Base-by-base conservation (phyloP, 2,329 filamentous ascomycete species). In the Chaetomium sp. region DNA sequence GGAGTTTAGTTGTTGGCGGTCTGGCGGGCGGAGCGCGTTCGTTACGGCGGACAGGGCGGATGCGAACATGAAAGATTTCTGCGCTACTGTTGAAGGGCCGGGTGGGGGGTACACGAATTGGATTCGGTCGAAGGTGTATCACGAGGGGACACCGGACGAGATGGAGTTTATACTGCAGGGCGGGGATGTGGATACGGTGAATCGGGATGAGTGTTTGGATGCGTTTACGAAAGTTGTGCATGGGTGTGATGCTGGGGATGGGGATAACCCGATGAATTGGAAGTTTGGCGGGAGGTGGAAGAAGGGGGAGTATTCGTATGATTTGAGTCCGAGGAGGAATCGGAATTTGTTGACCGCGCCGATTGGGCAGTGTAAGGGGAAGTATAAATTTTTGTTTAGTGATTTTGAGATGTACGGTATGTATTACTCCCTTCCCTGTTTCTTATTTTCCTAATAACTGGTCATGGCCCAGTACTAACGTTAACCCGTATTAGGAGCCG, bases 351-450 rank as follows among this genome's bases (percentile, higher is more conserved):
- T 50, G n/a, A 41, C 36, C 37, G 48, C 48, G 48, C 48, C 48
- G 37, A 50, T 12, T 9, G 48, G 48, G 48, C 37, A 42, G 37
- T 50, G 48, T 32, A 50, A 27, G 37, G 48, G 48, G 37, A 41
- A 41, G 48, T 50, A 50, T 10, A 50, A 50, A 11, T 50, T 50
- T n/a, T 42, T 50, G 37, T 50, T 50, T 50, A 50, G 48, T 42
- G 48, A 50, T 10, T 50, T 50, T 19, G 48, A 50, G 48, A 50
- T 50, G 12, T 50, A 50, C 34, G 48, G 48, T 50, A 50, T 3
- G 48, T 50, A 10, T 38, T 27, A 12, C 5, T 8, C 19, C 27
- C 2, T 41, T 14, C 10, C 9, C 7, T 32, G 33, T 19, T 38
- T 6, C 33, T 47, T n/a, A n/a, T 14, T 41, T 49, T n/a, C n/a